Evolutionary conservation across 169 alveolate species (phyloP), one percentile per base, ranked within the genome.

Genomic region (Sarcocystis neurona): DNA sequence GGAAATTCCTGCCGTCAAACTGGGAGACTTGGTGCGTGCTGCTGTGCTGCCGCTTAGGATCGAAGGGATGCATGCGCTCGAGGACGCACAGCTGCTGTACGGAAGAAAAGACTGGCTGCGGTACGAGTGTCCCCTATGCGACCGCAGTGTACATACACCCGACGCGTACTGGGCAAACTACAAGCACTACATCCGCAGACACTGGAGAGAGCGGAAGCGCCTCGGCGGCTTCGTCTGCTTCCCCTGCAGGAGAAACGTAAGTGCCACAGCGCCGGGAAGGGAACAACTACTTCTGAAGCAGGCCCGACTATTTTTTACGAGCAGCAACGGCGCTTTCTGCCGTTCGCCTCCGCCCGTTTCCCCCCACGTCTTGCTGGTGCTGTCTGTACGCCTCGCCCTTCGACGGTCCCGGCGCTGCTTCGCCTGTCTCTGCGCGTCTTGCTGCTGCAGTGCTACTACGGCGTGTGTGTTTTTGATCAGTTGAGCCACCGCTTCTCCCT

Each of bases 51-150:
- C 95, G 2, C 66, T 91, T 37, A 84, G 95, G 43, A 93, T 93
- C 34, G 95, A 93, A 47, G 95, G 93, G 39, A 85, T 93, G 86
- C 95, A 93, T 77, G 92, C 94, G 23, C 70, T 93, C 32, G 95
- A 91, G 66, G 94, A 91, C 68, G 90, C 89, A 39, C 92, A 92
- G 89, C 85, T 93, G 77, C 91, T 93, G 72, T 87, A 85, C 72
- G 92, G 93, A 53, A 89, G 88, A 20, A 85, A 90, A 50, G 92
- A 85, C 39, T 85, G 93, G 93, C 94, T 88, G 78, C 89, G 92
- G 46, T 93, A 47, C 86, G 79, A 85, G 32, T 93, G 95, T 56
- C 95, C 95, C 12, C 88, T 93, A 46, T 93, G 95, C 63, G 92
- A 91, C 37, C 86, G 89, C 37, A 63, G 60, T 15, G 91, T 78